Base-by-base conservation (phyloP, 257 asterid genomes). In the Jasminum sambac region DNA sequence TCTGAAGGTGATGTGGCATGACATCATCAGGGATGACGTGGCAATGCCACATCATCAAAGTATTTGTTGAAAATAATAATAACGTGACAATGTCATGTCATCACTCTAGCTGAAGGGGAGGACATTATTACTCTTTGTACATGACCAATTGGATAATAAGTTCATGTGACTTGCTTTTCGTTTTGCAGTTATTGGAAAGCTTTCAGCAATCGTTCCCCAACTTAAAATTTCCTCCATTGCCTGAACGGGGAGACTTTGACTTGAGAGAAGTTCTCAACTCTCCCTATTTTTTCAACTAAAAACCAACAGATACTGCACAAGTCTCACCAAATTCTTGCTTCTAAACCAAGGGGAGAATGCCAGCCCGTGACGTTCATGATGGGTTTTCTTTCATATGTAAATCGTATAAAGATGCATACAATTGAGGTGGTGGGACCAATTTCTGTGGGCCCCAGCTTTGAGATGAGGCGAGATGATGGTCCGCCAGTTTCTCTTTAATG, bases 281-380 rank as follows among this genome's bases (percentile, higher is more conserved):
- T 19, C 80, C 90, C 38, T 95, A 95, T 80, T 95, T 95, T 78
- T 95, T 95, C 95, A 95, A 91, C 90, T 95, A 90, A 89, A 21
- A 89, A 21, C 11, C 12, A 60, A 46, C 64, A 46, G 9, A 71
- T 34, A 24, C 14, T 62, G 63, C 66, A 59, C 74, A 58, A 75
- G 73, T 75, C 74, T 77, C 43, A 21, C 17, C 26, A 73, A 57
- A 38, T 66, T 67, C 66, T 64, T 37, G 12, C 50, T 52, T 26
- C 59, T 59, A 12, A 30, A 30, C 24, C 58, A 65, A 25, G 44
- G 30, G 17, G 60, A 17, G 59, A 37, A 8, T 11, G 12, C 69
- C 36, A 57, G 40, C 17, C 24, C 21, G 41, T 21, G 60, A 52
- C 40, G 41, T 17, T 65, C 59, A 63, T 24, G 64, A 26, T 1